Evolutionary conservation across 2,329 filamentous ascomycete species (phyloP).

Genomic region (Pseudocercospora musae): DNA sequence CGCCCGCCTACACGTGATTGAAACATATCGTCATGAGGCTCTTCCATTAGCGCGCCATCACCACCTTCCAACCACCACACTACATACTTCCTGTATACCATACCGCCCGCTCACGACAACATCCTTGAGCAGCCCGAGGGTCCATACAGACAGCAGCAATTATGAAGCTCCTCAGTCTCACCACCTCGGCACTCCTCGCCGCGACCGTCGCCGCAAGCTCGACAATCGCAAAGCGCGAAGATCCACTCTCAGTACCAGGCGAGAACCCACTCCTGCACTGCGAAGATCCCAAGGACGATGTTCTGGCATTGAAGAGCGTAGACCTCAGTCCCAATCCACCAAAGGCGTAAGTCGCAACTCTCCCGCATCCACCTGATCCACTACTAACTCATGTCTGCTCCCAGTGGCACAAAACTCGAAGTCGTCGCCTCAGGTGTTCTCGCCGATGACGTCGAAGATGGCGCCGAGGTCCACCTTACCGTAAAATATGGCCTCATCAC

Average conservation of each 20-base stretch:
- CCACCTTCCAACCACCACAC: not conserved
- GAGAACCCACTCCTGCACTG: slow-evolving; percentile 84
- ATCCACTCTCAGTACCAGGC: slow-evolving; percentile 68
- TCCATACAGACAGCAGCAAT: not conserved
- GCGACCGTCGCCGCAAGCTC: slow-evolving; percentile 30
- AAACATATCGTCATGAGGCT: not conserved
- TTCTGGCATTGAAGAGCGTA: slow-evolving; percentile 73
- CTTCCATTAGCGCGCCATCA: not conserved
- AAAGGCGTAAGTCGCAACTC: slow-evolving; percentile 57
- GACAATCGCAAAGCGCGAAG: slow-evolving; percentile 32
- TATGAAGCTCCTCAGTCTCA: slow-evolving; percentile 34
- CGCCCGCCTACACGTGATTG: slow-evolving; percentile 1
- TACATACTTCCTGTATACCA: not conserved
- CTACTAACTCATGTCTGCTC: slow-evolving; percentile 3
- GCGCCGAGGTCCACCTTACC: slow-evolving; percentile 74
- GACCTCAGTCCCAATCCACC: slow-evolving; percentile 85
- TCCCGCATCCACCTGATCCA: not conserved
- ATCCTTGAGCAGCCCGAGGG: not conserved
- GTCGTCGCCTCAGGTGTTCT: slow-evolving; percentile 80
- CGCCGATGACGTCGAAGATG: slow-evolving; percentile 66
- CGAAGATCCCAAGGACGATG: slow-evolving; percentile 63
- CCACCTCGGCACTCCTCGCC: slow-evolving; percentile 30
- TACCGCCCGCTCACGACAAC: not conserved
- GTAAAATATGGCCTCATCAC: slow-evolving; percentile 96
- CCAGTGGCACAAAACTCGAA: slow-evolving; percentile 70